These are phyloP conservation scores for Termitomyces sp. DNA, from an alignment of 768 basidiomycete genomes.

Conservation along the genomic window DNA sequence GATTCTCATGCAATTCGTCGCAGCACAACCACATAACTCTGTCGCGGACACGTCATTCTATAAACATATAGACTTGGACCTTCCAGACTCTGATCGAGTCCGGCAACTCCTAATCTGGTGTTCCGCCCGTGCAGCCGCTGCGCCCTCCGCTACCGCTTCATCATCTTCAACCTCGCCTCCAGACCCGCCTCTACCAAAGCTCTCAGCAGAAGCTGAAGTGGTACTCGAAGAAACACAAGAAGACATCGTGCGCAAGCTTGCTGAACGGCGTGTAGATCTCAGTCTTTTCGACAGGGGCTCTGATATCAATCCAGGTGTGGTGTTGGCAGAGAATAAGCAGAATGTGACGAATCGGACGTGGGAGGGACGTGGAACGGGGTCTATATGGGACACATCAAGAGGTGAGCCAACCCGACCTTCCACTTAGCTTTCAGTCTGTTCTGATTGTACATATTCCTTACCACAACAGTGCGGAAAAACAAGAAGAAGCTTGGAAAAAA, in stretches of 20 bases:
- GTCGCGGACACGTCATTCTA: constrained; percentile 67
- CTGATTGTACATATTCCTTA: neutral
- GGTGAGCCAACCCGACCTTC: constrained; percentile 37
- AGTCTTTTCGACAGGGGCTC: constrained; percentile 20
- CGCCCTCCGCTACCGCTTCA: constrained; percentile 25
- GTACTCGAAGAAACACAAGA: constrained; percentile 52
- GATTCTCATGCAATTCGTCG: neutral
- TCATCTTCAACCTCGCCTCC: constrained; percentile 24
- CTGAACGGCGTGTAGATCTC: constrained; percentile 62
- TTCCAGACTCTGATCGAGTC: constrained; percentile 67
- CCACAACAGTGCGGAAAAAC: constrained; percentile 38
- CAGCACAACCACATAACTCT: constrained; percentile 73
- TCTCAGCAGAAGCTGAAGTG: constrained; percentile 40
- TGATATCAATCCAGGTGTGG: neutral
- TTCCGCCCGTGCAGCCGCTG: constrained; percentile 41
- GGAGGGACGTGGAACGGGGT: too few relatives aligned
- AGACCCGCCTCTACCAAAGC: constrained; percentile 34
- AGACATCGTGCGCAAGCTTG: constrained; percentile 58
- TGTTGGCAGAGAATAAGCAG: constrained; percentile 60
- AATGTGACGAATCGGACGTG: constrained; percentile 67
- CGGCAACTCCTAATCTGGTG: constrained; percentile 75
- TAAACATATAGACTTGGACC: constrained; percentile 75
- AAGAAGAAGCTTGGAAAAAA: constrained; percentile 71
- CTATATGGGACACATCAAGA: constrained; percentile 62
- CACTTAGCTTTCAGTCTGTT: neutral